Evolutionary conservation across 495 filamentous ascomycete genomes (phyloP), one percentile per base, ranked within the genome.

Genomic region (Aspergillus nanangensis): DNA sequence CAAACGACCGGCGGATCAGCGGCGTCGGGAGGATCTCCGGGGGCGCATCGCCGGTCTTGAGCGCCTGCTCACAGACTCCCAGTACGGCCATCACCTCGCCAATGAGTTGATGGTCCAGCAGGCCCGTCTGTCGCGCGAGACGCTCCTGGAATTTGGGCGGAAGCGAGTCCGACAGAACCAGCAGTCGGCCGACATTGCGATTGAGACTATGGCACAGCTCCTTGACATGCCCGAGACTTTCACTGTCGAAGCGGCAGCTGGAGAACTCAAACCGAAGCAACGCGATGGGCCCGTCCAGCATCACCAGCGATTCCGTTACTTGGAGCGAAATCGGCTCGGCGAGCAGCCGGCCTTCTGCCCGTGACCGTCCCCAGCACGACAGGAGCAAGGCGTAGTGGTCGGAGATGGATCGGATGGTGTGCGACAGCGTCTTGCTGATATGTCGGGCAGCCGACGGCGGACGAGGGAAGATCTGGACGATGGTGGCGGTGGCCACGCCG

Each of bases 311-410:
- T 19, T 68, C 56, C 20, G 63, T 59, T 1, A 69, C 40, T n/a
- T 63, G 45, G 4, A 72, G 50, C 2, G 63, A 58, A 7, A 72
- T 56, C 18, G 66, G 57, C 29, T 67, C 62, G 3, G 65, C 63
- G 13, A 59, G 49, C 3, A 57, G 32, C 10, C 50, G 41, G 13
- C 63, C 61, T 33, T 61, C 60, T 3, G 57, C 27, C 5, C 38
- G 44, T 0, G 43, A 19, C 2, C 47, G 57, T 21, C 54, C 56
- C 68, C 69, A 71, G 42, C 61, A 65, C 13, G 71, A 69, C 7
- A 74, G 54, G 15, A 74, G 58, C 2, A 74, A 54, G 13, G 71
- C 71, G 44, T 74, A 74, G 40, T 72, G 68, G 41, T 72, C 69
- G 0, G 68, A 67, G 3, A 72, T 33, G 2, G 61, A 55, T 14